Percentiles rank a stretch among this genome's conserved stretches.
Conservation (phyloP, 768 basidiomycete species). For the Tylopilus sp. region DNA sequence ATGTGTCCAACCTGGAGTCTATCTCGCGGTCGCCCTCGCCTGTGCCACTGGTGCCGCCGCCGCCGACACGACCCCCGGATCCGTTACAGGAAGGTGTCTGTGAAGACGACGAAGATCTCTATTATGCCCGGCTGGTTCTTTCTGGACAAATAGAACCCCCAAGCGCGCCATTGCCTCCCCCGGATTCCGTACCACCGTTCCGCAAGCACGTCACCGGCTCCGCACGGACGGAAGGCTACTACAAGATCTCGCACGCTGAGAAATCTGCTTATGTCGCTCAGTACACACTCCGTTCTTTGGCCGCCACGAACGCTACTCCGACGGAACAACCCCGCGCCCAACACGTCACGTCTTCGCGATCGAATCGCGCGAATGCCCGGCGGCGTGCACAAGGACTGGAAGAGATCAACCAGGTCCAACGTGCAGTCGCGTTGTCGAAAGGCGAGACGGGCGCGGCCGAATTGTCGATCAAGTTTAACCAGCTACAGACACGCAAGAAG, state of each 20-base stretch:
- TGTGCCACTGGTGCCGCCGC: slow-evolving; percentile 39
- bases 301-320: slow-evolving; percentile 40
- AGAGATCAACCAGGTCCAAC: slow-evolving; percentile 89
- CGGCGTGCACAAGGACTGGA: slow-evolving; percentile 90
- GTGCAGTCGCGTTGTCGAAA: slow-evolving; percentile 71
- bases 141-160: slow-evolving; percentile 26
- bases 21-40: slow-evolving; percentile 51
- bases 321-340: slow-evolving; percentile 44
- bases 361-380: slow-evolving; percentile 90
- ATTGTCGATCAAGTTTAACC: slow-evolving; percentile 94
- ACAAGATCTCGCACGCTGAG: slow-evolving; percentile 89
- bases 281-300: slow-evolving; percentile 63
- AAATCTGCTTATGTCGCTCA: slow-evolving; percentile 92
- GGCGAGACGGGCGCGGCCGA: slow-evolving; percentile 69
- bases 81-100: slow-evolving; percentile 56
- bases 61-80: slow-evolving; percentile 50
- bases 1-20: slow-evolving; percentile 41
- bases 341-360: slow-evolving; percentile 72
- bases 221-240: slow-evolving; percentile 91
- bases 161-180: slow-evolving; percentile 30
- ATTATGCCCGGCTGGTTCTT: slow-evolving; percentile 53
- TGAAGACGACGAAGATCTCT: slow-evolving; percentile 88
- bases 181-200: slow-evolving; percentile 49
- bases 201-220: slow-evolving; percentile 81
- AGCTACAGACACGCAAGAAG: slow-evolving; percentile 96